A percentile compares a stretch with the other conserved stretches of the same genome.
Conservation (phyloP, 2,329 filamentous ascomycete genomes). For the Basipetospora chlamydospora region DNA sequence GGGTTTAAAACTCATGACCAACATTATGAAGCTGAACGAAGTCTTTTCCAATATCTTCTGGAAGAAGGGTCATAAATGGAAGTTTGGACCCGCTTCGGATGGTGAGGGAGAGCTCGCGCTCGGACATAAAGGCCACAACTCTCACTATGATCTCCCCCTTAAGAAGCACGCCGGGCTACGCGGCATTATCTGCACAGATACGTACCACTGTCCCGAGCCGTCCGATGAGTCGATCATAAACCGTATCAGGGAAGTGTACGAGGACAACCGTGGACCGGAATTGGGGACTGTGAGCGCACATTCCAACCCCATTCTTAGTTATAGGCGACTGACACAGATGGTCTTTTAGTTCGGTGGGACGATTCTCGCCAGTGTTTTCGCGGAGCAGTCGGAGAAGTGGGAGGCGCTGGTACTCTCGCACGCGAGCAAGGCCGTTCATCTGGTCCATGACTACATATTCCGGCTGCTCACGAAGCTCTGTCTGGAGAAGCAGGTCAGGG, state of each 20-base stretch:
- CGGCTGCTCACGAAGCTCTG: conserved; percentile 27
- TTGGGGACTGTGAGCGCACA: conserved; percentile 29
- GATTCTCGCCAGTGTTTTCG: conserved; percentile 31
- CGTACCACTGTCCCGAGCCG: conserved; percentile 9
- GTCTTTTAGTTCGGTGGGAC: conserved; percentile 22
- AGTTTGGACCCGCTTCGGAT: conserved; percentile 6
- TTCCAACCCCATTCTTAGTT: no score
- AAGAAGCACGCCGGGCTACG: conserved; percentile 10
- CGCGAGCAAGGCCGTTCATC: conserved; percentile 31
- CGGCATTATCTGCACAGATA: conserved; percentile 15
- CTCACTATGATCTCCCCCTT: conserved; percentile 3
- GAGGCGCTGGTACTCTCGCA: conserved; percentile 28
- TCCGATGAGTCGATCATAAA: conserved; percentile 20
- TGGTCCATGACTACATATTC: conserved; percentile 38
- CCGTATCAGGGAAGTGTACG: no score
- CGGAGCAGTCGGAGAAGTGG: conserved; percentile 42
- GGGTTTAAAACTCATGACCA: conserved; percentile 21
- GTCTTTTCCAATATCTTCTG: conserved; percentile 17
- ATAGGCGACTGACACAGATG: no score
- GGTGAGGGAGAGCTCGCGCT: neutral
- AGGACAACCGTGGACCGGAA: conserved; percentile 34
- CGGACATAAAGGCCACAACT: neutral
- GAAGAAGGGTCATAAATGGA: conserved; percentile 10
- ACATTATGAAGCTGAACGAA: conserved; percentile 22
- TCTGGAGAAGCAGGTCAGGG: conserved; percentile 24